phyloP scores from a whole-genome alignment of 2,329 filamentous ascomycete genomes.

The Colletotrichum eremochloae region DNA sequence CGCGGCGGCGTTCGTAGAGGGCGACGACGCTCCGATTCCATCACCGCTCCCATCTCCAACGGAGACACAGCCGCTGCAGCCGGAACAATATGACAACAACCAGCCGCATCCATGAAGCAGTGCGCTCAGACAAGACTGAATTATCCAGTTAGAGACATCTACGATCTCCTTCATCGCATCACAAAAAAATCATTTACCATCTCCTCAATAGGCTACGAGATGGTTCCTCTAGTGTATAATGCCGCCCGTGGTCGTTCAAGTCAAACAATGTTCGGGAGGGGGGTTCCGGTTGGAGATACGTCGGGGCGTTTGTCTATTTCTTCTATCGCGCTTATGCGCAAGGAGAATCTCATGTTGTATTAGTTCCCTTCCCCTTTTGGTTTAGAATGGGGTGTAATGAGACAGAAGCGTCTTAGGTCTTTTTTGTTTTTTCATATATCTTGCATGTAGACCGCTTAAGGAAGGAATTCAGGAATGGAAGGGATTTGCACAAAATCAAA shows the following conservation, averaged over 20 bases:
- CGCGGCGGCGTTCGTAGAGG: slow-evolving; percentile 34
- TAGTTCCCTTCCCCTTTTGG: neutral
- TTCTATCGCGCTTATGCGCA: neutral
- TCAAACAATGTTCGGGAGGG: neutral
- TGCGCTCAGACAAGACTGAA: no score
- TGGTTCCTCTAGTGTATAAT: slow-evolving; percentile 1
- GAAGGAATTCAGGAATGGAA: neutral
- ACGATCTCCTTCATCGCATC: neutral
- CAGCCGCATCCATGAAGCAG: slow-evolving; percentile 11
- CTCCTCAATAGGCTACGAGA: neutral
- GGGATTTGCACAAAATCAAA: neutral
- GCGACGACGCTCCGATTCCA: slow-evolving; percentile 9
- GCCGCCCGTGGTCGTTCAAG: neutral
- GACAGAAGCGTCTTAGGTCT: neutral
- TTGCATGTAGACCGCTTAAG: slow-evolving; percentile 4
- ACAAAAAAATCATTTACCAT: neutral
- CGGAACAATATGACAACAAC: slow-evolving; percentile 14
- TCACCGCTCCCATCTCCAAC: slow-evolving; percentile 22
- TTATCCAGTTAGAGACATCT: neutral
- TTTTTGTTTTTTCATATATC: neutral
- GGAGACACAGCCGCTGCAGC: slow-evolving; percentile 29
- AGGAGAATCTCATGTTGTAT: neutral
- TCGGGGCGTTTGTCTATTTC: neutral
- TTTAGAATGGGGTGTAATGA: slow-evolving; percentile 5
- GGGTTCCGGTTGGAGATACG: neutral